Evolutionary conservation across 306 rosid genomes (phyloP).

Genomic region (Prunus salicina): DNA sequence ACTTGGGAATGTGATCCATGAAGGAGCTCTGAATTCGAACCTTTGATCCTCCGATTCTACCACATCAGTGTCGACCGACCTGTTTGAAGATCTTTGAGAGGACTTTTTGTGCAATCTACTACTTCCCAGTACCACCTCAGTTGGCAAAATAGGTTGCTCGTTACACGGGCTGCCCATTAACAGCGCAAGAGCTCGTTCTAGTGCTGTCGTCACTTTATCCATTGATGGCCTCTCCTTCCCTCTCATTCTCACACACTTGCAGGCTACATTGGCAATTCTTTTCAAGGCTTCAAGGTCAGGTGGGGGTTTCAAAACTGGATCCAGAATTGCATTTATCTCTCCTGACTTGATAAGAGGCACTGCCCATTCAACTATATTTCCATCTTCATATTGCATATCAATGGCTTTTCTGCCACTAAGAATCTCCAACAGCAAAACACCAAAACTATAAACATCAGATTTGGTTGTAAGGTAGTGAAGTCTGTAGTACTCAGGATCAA

Average conservation of each 20-base stretch:
- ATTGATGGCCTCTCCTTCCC: constrained; percentile 96
- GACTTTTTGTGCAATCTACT: constrained; percentile 86
- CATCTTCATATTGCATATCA: constrained; percentile 84
- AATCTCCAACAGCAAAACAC: constrained; percentile 80
- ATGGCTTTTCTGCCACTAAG: constrained; percentile 94
- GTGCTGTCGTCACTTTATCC: constrained; percentile 93
- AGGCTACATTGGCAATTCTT: constrained; percentile 88
- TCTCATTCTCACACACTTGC: constrained; percentile 94
- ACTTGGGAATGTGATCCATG: constrained; percentile 96
- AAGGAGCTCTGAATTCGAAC: constrained; percentile 84
- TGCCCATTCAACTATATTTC: constrained; percentile 93
- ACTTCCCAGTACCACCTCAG: constrained; percentile 90
- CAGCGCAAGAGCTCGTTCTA: constrained; percentile 79
- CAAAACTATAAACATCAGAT: constrained; percentile 95
- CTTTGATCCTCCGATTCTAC: constrained; percentile 79
- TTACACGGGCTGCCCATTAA: constrained; percentile 91
- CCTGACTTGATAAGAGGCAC: constrained; percentile 81
- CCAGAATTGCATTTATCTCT: constrained; percentile 52
- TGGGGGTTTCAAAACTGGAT: constrained; percentile 73
- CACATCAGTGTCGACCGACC: constrained; percentile 69
- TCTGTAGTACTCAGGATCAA: constrained; percentile 94
- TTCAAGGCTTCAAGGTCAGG: constrained; percentile 72
- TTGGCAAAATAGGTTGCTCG: constrained; percentile 93
- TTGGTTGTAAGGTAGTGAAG: constrained; percentile 96
- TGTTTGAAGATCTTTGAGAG: constrained; percentile 80